Conservation (phyloP, 768 basidiomycete species). For the Leccinum imitatum region DNA sequence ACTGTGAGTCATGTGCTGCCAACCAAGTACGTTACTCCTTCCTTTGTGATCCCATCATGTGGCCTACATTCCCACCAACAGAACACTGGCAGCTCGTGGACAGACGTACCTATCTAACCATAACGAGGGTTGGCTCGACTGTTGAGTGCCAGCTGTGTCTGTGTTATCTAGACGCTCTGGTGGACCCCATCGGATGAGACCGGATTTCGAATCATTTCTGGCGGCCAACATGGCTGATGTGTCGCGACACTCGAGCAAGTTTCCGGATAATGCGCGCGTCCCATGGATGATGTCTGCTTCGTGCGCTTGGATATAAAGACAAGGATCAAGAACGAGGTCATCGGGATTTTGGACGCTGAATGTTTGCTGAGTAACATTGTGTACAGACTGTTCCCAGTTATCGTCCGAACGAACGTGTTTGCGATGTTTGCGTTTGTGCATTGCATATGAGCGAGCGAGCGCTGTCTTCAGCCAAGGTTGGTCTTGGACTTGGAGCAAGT, state of each 20-base stretch:
- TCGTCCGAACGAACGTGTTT: slow-evolving; percentile 11
- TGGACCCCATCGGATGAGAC: slow-evolving; percentile 36
- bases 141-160: slow-evolving; percentile 2
- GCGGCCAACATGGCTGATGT: not conserved
- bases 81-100: slow-evolving; percentile 18
- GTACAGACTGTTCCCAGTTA: slow-evolving; percentile 9
- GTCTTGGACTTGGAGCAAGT: not conserved
- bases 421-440: slow-evolving; percentile 31
- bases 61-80: slow-evolving; percentile 3
- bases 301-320: slow-evolving; percentile 63
- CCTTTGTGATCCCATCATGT: slow-evolving; percentile 9
- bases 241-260: slow-evolving; percentile 33
- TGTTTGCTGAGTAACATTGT: not conserved
- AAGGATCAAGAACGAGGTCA: slow-evolving; percentile 20
- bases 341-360: slow-evolving; percentile 2
- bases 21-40: slow-evolving; percentile 8
- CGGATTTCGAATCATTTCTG: slow-evolving; percentile 26
- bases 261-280: slow-evolving; percentile 39
- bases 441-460: not conserved
- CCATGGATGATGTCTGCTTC: slow-evolving; percentile 73
- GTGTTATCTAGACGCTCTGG: slow-evolving; percentile 10
- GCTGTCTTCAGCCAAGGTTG: not conserved
- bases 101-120: slow-evolving; percentile 86
- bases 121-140: slow-evolving; percentile 26
- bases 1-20: slow-evolving; percentile 6